Evolutionary conservation across 176 grass and related monocot genomes (phyloP), one percentile per base, ranked within the genome.

Genomic region (Triticum monococcum): DNA sequence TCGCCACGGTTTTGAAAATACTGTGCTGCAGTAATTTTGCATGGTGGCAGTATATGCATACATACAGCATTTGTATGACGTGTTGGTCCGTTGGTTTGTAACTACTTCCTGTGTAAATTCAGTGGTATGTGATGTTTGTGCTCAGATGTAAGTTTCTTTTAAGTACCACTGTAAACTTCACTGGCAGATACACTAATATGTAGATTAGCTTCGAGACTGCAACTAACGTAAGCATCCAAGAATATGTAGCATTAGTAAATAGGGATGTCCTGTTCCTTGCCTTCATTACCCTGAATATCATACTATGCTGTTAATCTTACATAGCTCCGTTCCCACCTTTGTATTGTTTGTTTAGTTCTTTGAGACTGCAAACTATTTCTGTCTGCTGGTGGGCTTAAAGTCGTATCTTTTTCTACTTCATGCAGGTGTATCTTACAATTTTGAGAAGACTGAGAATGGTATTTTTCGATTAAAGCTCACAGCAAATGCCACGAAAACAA

Each of bases 401-500:
- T 74, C 32, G 8, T 87, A 83, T 14, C 64, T 3, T 67, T 75
- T 89, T 81, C 35, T 90, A 18, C 60, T 85, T 77, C 79, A 48
- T 85, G 77, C 80, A 98, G 96, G 93, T 22, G 91, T 96, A 16
- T 85, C 87, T 9, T 98, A 94, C 87, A 94, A 85, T 88, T 71
- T 92, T 30, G 93, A 94, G 71, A 89, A 89, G 86, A 96, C 81
- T 17, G 93, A 94, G 30, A 89, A 88, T 31, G 91, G 90, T 32
- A 83, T 63, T 81, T 92, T 79, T 75, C 82, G 92, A 35, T 43
- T 98, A 67, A 93, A 86, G 45, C 80, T 98, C 50, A 87, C 86
- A 31, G 93, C 92, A 71, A 94, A 94, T 71, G 93, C 88, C 68
- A 94, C 96, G 40, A 98, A 96, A 94, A 95, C 84, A 35, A 94